A percentile compares a stretch with the other conserved stretches of the same genome.
phyloP scores from a whole-genome alignment of 768 basidiomycete species.

The Coprinopsis strossmayeri region DNA sequence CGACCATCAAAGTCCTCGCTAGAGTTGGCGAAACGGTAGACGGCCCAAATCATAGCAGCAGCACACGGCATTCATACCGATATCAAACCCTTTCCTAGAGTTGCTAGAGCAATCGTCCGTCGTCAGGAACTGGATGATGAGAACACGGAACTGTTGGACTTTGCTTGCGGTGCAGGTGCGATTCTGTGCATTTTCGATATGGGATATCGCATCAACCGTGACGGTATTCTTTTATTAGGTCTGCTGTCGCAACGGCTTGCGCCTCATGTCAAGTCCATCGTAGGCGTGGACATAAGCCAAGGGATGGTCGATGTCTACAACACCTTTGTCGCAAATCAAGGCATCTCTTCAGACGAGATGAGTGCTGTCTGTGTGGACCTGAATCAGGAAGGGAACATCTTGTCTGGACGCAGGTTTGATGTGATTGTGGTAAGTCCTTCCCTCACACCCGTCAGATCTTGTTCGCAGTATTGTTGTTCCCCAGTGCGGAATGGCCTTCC shows the following conservation, averaged over 20 bases:
- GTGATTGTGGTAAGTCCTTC: slow-evolving; percentile 52
- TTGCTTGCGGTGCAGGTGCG: slow-evolving; percentile 66
- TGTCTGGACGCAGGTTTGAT: slow-evolving; percentile 56
- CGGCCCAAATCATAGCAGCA: background rate
- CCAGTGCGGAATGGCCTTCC: slow-evolving; percentile 60
- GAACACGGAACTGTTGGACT: slow-evolving; percentile 59
- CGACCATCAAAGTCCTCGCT: slow-evolving; percentile 3
- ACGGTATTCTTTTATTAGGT: slow-evolving; percentile 35
- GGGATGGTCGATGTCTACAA: slow-evolving; percentile 66
- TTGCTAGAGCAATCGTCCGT: slow-evolving; percentile 30
- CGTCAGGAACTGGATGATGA: slow-evolving; percentile 47
- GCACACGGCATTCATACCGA: background rate
- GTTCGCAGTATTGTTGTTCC: background rate
- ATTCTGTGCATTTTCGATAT: background rate
- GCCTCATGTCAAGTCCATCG: slow-evolving; percentile 50
- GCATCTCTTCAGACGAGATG: slow-evolving; percentile 62
- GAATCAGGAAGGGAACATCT: slow-evolving; percentile 40
- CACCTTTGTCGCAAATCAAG: slow-evolving; percentile 47
- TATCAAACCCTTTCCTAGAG: slow-evolving; percentile 16
- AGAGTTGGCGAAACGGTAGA: slow-evolving; percentile 13
- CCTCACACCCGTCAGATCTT: background rate
- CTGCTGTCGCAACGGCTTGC: slow-evolving; percentile 56
- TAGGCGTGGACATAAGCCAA: slow-evolving; percentile 75
- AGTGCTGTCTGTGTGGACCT: slow-evolving; percentile 44
- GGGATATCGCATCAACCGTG: background rate